Evolutionary conservation across 331 rosid genomes (phyloP), one percentile per base, ranked within the genome.

Genomic region (Arachis monticola): DNA sequence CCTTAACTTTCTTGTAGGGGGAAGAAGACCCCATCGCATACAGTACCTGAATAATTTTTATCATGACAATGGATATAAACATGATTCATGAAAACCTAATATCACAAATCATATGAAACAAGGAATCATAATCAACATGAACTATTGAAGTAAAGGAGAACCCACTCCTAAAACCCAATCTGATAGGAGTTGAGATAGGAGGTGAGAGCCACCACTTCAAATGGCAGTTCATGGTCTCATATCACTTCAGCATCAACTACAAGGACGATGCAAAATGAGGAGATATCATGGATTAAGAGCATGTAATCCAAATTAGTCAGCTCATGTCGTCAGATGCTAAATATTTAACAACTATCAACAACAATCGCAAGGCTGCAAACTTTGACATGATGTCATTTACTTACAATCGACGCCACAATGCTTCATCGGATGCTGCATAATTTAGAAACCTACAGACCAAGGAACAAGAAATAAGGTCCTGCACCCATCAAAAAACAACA

Each of bases 341-440:
- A 47, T 38, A 22, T 22, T 38, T 10, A 41, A 52, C 51, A 51
- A 42, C 47, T 60, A 51, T 50, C 68, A 66, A 69, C 60, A 74
- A 42, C 41, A 63, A 56, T 69, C 2, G 2, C 42, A 79, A 68
- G 10, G 14, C 55, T 66, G 61, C 70, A 64, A 73, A 73, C 44
- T 50, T 60, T 30, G 11, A 50, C 7, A 4, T 42, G 31, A 64
- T n/a, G 22, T 50, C 64, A 69, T 70, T 47, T 53, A 90, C 96
- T 87, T 53, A 94, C 99, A 94, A 78, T 84, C 93, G 97, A 62
- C 92, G 97, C 99, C 99, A 94, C 62, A 94, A 46, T 30, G 93
- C 77, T 85, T 94, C 99, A 82, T 94, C 99, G 56, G 96, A 90
- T 14, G 99, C 96, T 0, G 85, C 99, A 79, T 64, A 73, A 27